Base-by-base conservation (phyloP, 257 asterid species). In the Scutellaria barbata region DNA sequence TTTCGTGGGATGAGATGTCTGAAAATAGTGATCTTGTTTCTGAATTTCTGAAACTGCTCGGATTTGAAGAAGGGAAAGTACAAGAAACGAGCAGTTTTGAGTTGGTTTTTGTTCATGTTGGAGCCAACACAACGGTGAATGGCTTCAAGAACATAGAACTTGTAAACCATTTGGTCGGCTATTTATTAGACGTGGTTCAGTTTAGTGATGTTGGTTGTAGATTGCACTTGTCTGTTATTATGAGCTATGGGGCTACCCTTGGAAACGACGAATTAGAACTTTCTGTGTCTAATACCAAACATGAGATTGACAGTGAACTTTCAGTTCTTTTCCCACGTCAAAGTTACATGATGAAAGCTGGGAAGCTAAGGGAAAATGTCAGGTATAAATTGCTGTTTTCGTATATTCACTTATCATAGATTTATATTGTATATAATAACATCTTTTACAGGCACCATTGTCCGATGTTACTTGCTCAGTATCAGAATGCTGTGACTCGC, bases 401-500 rank as follows among this genome's bases (percentile, higher is more conserved):
- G n/a, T 33, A 33, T 69, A 46, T 22, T 46, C 5, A 68, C 12
- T n/a, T 39, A 7, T 46, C 39, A 10, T 5, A 18, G 57, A 30
- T 37, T 25, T 25, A 11, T 33, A 30, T n/a, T 14, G 64, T 54
- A 71, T 53, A 16, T 69, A 82, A 45, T 12, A 18, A 30, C n/a
- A 35, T 65, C 13, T 42, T 57, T 81, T 58, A 58, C 85, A 94
- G 99, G 88, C 71, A 65, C 9, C 76, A 81, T 60, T 76, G 88
- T 42, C 99, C 97, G 4, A 87, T 95, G 87, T 82, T 92, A 69
- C 74, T 84, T 79, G 96, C 97, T 55, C 99, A 92, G 74, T 87
- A 87, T 85, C 99, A 95, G 90, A 81, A 76, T 67, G 98, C 88
- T 59, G 96, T 88, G 47, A 95, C 98, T 11, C 96, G 98, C 60